A percentile compares a stretch with the other conserved stretches of the same genome.
Evolutionary conservation across 768 basidiomycete genomes (phyloP).

Genomic region (Termitomyces eurrhizus): DNA sequence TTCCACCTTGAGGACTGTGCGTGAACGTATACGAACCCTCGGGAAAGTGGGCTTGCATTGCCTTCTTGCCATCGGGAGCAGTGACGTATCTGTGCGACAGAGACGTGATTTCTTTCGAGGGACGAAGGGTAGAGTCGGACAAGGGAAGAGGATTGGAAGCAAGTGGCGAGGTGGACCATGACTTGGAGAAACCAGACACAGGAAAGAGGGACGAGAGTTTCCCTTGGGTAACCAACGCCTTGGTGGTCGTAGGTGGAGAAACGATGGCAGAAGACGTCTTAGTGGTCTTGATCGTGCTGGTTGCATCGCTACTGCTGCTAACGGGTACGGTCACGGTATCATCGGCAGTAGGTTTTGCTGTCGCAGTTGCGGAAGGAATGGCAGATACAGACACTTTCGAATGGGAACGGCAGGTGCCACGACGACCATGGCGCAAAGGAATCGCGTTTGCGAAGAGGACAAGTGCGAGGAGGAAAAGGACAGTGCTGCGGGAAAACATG

Average conservation of each 20-base stretch:
- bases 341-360: not conserved
- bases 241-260: slow-evolving; percentile 9
- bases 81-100: slow-evolving; percentile 38
- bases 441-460: slow-evolving; percentile 21
- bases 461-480: slow-evolving; percentile 20
- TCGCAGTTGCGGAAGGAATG: not conserved
- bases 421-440: slow-evolving; percentile 16
- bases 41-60: slow-evolving; percentile 52
- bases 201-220: slow-evolving; percentile 39
- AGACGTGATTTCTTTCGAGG: slow-evolving; percentile 30
- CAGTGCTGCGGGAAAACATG: slow-evolving; percentile 20
- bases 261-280: slow-evolving; percentile 9
- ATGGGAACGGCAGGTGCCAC: slow-evolving; percentile 12
- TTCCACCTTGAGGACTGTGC: slow-evolving; percentile 47
- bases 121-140: slow-evolving; percentile 41
- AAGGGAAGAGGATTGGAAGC: slow-evolving; percentile 32
- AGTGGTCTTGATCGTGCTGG: slow-evolving; percentile 8
- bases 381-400: not conserved
- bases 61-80: slow-evolving; percentile 47
- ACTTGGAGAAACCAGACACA: slow-evolving; percentile 25
- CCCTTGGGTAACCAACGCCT: slow-evolving; percentile 2
- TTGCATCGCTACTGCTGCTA: not conserved
- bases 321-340: not conserved
- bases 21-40: slow-evolving; percentile 53
- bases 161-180: slow-evolving; percentile 45